Conservation (phyloP, 148 eudicot species). For the Vaccinium corymbosum region DNA sequence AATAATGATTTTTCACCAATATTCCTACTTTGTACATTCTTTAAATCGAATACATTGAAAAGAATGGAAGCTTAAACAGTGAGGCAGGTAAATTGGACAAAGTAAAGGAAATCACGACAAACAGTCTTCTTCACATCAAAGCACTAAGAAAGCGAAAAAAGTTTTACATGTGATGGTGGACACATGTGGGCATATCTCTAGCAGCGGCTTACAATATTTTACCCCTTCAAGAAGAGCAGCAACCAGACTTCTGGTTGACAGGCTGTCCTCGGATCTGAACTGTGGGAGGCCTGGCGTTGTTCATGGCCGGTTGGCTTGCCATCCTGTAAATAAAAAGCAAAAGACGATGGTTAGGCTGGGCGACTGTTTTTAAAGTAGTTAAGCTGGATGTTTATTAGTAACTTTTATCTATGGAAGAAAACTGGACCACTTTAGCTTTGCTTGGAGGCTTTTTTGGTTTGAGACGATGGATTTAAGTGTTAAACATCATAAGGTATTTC, state of each 20-base stretch:
- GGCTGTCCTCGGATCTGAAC: slow-evolving; percentile 75
- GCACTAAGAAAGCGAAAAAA: background rate
- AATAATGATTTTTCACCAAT: background rate
- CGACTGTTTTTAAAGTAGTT: background rate
- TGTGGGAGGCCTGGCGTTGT: slow-evolving; percentile 54
- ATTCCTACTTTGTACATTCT: slow-evolving; percentile 23
- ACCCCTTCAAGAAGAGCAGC: slow-evolving; percentile 58
- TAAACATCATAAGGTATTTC: background rate
- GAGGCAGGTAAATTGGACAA: background rate
- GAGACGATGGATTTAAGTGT: background rate
- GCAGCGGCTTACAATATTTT: background rate
- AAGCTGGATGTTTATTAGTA: no score
- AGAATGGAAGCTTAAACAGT: slow-evolving; percentile 11
- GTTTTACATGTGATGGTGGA: slow-evolving; percentile 13
- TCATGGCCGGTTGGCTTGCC: slow-evolving; percentile 62
- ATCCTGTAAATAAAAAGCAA: slow-evolving; percentile 30
- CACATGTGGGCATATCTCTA: background rate
- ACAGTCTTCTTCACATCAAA: slow-evolving; percentile 1
- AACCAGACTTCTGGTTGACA: slow-evolving; percentile 56
- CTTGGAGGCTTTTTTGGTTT: background rate
- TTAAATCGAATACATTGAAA: slow-evolving; percentile 20
- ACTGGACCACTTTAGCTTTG: background rate
- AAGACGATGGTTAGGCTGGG: background rate
- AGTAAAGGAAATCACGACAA: background rate
- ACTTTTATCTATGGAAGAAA: no score